These are phyloP conservation scores for Ananas comosus DNA, from an alignment of 176 grass and related monocot genomes.

Conservation along the genomic window DNA sequence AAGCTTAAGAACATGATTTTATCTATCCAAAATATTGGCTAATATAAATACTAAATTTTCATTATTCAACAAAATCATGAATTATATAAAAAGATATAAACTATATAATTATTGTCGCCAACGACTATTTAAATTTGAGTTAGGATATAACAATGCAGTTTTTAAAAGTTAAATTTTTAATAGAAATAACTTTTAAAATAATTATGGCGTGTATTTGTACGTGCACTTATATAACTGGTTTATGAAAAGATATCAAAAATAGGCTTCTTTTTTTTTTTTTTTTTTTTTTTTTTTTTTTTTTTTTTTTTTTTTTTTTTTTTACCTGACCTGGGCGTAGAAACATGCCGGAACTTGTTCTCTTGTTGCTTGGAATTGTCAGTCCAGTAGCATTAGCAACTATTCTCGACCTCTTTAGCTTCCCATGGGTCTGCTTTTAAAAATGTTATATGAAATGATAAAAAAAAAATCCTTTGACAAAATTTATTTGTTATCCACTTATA, in stretches of 20 bases:
- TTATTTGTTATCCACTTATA: too few species aligned
- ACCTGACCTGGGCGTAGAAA: not conserved
- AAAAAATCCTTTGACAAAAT: not conserved
- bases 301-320: not conserved
- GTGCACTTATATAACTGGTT: not conserved
- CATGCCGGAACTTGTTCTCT: not conserved
- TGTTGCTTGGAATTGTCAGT: not conserved
- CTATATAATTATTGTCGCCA: too few species aligned
- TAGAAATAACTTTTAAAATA: too few species aligned
- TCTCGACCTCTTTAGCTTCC: not conserved
- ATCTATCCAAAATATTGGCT: too few species aligned
- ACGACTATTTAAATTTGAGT: too few species aligned
- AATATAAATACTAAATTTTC: too few species aligned
- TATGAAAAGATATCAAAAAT: not conserved
- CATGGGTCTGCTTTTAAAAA: not conserved
- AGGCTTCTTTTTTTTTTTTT: not conserved
- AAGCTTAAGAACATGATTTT: too few species aligned
- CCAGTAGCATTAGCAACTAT: not conserved
- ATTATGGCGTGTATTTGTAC: too few species aligned
- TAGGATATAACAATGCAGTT: too few species aligned
- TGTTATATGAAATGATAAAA: not conserved
- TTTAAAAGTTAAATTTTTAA: too few species aligned
- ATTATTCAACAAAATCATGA: too few species aligned
- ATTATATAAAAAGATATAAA: too few species aligned
- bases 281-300: not conserved